Base-by-base conservation (phyloP, 257 asterid genomes). In the Solanum verrucosum region DNA sequence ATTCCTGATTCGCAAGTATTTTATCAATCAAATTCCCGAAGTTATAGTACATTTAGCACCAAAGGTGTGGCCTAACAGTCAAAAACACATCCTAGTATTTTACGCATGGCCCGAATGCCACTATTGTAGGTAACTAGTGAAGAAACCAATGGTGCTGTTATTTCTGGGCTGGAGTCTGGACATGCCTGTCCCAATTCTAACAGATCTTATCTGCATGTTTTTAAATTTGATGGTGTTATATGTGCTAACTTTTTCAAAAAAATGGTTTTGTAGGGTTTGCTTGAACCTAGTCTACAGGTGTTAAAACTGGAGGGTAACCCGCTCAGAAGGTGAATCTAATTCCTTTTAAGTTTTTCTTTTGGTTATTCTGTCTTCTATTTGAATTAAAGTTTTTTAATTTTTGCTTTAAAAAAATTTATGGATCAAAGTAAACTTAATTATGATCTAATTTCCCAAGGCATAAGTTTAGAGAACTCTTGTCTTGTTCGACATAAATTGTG, bases 291-390 rank as follows among this genome's bases (percentile, higher is more conserved):
- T 90, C 92, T 97, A 88, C 98, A 97, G 94, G 96, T 96, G 35
- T 87, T 97, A 63, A 96, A 89, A 90, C 91, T 97, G 65, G 99
- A 95, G 12, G 99, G 99, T 85, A 97, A 96, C 91, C 96, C 99
- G 63, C 87, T 97, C 88, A 91, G 99, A 92, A 97, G 99, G 99
- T 97, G 93, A 25, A 33, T 72, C 8, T 46, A 18, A 13, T 83
- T 23, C 71, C 85, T 86, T 21, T 8, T 1, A 12, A 12, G 37
- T 37, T 56, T 6, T 59, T 56, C 29, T 65, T 34, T 52, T 11
- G 6, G 60, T 2, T 25, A 3, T 37, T 68, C 59, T 10, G 16
- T 44, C 37, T 38, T 75, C 40, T 79, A 10, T 40, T n/a, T 79
- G 67, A 56, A 20, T 56, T 0, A 20, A 56, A 56, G 65, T 7